These are phyloP conservation scores for Setaria italica DNA, from an alignment of 202 grass and related monocot species.

Conservation along the genomic window DNA sequence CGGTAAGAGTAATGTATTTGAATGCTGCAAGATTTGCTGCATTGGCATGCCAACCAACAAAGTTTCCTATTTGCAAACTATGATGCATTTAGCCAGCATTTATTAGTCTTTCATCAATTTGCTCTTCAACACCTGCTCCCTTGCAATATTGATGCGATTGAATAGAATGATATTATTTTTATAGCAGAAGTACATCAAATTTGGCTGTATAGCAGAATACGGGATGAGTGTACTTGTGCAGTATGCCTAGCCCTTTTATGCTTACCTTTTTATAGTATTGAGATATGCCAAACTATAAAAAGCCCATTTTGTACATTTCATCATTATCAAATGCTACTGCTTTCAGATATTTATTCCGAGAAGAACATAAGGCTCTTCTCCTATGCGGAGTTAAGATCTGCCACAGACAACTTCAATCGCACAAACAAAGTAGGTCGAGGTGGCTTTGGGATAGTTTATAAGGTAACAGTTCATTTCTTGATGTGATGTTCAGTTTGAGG, in stretches of 20 bases:
- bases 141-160: not conserved
- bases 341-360: slow-evolving; percentile 77
- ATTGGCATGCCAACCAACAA: not conserved
- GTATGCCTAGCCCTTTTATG: too few relatives aligned
- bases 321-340: slow-evolving; percentile 14
- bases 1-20: slow-evolving; percentile 46
- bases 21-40: not conserved
- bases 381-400: slow-evolving; percentile 78
- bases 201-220: not conserved
- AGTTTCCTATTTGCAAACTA: not conserved
- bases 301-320: slow-evolving; percentile 12
- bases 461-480: slow-evolving; percentile 53
- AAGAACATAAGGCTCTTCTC: slow-evolving; percentile 90
- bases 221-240: not conserved
- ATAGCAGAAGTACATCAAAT: not conserved
- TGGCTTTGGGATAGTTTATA: slow-evolving; percentile 92
- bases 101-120: not conserved
- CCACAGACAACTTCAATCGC: slow-evolving; percentile 77
- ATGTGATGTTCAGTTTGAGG: not conserved
- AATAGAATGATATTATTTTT: not conserved
- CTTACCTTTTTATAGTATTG: not conserved
- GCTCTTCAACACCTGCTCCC: not conserved
- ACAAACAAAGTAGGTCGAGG: slow-evolving; percentile 81
- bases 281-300: not conserved
- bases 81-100: not conserved